These are phyloP conservation scores for Hymenoscyphus fructigenus DNA, from an alignment of 2,329 filamentous ascomycete species.

Conservation along the genomic window DNA sequence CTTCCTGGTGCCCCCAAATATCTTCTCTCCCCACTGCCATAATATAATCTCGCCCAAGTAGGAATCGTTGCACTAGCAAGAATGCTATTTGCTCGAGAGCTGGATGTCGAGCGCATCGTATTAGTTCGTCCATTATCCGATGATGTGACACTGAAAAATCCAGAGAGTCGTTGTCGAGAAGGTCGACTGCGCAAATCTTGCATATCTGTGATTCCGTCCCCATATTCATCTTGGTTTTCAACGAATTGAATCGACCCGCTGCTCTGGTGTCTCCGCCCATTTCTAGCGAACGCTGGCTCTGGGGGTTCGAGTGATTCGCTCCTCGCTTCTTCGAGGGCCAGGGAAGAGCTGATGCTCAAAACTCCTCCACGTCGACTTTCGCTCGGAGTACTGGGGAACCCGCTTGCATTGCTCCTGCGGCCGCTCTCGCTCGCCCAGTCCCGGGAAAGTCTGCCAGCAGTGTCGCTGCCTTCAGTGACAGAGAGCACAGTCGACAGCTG, in stretches of 20 bases:
- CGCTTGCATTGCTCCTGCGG: constrained; percentile 46
- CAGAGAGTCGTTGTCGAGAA: constrained; percentile 54
- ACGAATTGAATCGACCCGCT: constrained; percentile 46
- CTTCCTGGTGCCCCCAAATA: constrained; percentile 44
- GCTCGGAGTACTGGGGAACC: constrained; percentile 46
- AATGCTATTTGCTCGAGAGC: constrained; percentile 46
- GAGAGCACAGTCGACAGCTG: constrained; percentile 64
- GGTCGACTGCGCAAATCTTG: constrained; percentile 52
- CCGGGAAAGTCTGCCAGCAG: constrained; percentile 40
- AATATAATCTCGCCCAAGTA: constrained; percentile 62
- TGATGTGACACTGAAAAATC: constrained; percentile 47
- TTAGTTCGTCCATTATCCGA: constrained; percentile 42
- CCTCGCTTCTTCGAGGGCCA: constrained; percentile 29
- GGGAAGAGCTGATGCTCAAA: constrained; percentile 56
- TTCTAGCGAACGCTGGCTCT: constrained; percentile 42
- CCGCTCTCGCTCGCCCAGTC: constrained; percentile 43
- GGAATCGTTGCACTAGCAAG: constrained; percentile 42
- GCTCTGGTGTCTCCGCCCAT: constrained; percentile 36
- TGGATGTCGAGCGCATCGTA: constrained; percentile 37
- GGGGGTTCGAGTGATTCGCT: constrained; percentile 50
- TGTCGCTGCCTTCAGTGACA: constrained; percentile 54
- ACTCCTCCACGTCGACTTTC: constrained; percentile 56
- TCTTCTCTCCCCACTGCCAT: constrained; percentile 62
- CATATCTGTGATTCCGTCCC: constrained; percentile 62
- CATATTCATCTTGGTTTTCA: constrained; percentile 61